A percentile compares a stretch with the other conserved stretches of the same genome.
phyloP scores from a whole-genome alignment of 2,329 filamentous ascomycete genomes.

The Teratosphaeria epicoccoides region DNA sequence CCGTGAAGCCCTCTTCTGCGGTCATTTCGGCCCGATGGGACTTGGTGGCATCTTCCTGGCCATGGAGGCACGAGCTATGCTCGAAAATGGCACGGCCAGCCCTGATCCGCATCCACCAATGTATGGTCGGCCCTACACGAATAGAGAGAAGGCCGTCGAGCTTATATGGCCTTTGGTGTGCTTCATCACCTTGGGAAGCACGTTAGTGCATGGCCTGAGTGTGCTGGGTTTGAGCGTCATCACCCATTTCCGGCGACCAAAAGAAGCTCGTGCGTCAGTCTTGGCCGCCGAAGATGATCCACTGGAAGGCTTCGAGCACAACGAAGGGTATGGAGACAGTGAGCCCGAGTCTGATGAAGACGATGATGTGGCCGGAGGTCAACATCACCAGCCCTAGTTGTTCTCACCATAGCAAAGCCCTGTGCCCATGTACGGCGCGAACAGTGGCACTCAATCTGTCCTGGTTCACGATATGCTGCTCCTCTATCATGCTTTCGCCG shows the following conservation, averaged over 20 bases:
- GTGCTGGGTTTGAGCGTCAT: conserved; percentile 41
- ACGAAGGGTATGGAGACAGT: conserved; percentile 27
- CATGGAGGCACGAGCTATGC: conserved; percentile 43
- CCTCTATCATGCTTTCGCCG: too few relatives aligned
- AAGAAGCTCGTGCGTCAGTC: conserved; percentile 39
- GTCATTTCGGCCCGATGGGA: conserved; percentile 50
- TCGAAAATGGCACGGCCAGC: conserved; percentile 39
- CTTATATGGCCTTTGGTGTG: conserved; percentile 46
- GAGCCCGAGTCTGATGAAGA: conserved; percentile 13
- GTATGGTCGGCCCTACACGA: conserved; percentile 22
- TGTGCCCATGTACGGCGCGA: neutral
- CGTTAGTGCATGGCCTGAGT: conserved; percentile 44
- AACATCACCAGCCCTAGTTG: neutral
- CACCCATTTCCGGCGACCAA: conserved; percentile 37
- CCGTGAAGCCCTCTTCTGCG: conserved; percentile 44
- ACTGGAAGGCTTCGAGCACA: conserved; percentile 41
- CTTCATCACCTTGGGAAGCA: conserved; percentile 44
- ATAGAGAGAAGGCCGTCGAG: conserved; percentile 31
- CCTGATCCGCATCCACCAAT: conserved; percentile 36
- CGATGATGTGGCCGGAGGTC: neutral
- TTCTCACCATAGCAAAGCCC: neutral
- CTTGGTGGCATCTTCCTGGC: conserved; percentile 47
- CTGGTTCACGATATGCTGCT: neutral
- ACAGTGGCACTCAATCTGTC: neutral
- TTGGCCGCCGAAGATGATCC: conserved; percentile 42